These are phyloP conservation scores for Lumnitzera littorea DNA, from an alignment of 345 rosid genomes.

Conservation along the genomic window DNA sequence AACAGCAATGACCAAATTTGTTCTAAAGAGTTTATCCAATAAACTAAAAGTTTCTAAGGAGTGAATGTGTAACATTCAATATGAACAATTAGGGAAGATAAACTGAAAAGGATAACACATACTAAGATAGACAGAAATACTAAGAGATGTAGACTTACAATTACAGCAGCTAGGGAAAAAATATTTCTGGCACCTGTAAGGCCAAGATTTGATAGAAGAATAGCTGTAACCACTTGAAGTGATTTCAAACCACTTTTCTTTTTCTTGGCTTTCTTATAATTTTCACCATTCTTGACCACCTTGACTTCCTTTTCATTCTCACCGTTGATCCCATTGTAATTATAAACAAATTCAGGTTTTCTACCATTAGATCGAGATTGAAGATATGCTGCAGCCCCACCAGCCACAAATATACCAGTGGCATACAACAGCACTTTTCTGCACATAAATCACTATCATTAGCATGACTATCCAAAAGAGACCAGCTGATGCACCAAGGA, in stretches of 20 bases:
- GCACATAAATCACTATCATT: conserved; percentile 12
- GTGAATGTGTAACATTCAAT: too few species aligned
- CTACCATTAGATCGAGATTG: conserved; percentile 40
- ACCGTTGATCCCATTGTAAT: conserved; percentile 43
- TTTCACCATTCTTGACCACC: conserved; percentile 19
- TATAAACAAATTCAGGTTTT: conserved; percentile 30
- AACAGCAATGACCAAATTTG: too few species aligned
- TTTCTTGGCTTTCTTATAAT: conserved; percentile 26
- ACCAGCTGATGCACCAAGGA: neutral
- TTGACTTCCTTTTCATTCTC: conserved; percentile 30
- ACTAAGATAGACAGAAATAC: too few species aligned
- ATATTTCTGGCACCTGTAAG: conserved; percentile 81
- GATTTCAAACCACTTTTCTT: conserved; percentile 77
- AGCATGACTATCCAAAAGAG: neutral
- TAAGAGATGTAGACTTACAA: conserved; percentile 36
- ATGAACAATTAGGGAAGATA: too few species aligned
- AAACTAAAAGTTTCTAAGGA: too few species aligned
- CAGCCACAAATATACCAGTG: conserved; percentile 72
- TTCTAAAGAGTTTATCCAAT: too few species aligned
- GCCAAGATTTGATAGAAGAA: conserved; percentile 84
- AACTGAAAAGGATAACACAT: too few species aligned
- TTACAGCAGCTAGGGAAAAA: conserved; percentile 60
- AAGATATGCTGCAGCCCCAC: conserved; percentile 77
- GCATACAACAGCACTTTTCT: conserved; percentile 83
- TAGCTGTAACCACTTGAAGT: conserved; percentile 60